Evolutionary conservation across 2,329 filamentous ascomycete species (phyloP).

Genomic region (Chaetomium olivaceum): DNA sequence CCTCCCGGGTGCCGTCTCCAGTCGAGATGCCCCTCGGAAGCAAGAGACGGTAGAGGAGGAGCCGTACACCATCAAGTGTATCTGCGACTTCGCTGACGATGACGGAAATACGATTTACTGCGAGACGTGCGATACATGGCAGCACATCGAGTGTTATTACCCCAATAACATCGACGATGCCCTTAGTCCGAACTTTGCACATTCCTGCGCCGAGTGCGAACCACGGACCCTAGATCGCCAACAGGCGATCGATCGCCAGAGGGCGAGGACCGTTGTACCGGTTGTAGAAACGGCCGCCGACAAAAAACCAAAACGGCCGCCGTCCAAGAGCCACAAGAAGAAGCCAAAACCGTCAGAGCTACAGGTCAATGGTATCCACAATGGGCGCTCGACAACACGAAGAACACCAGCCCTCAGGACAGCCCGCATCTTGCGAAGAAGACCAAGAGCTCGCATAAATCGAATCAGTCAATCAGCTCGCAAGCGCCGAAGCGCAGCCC

Average conservation of each 20-base stretch:
- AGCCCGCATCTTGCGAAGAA: slow-evolving; percentile 69
- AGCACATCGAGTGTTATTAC: slow-evolving; percentile 97
- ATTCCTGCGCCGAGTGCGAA: slow-evolving; percentile 87
- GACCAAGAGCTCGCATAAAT: slow-evolving; percentile 76
- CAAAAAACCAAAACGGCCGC: slow-evolving; percentile 71
- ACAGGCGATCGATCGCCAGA: slow-evolving; percentile 73
- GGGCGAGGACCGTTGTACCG: slow-evolving; percentile 53
- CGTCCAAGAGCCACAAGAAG: slow-evolving; percentile 84
- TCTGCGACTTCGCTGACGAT: slow-evolving; percentile 90
- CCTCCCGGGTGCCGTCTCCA: slow-evolving; percentile 42
- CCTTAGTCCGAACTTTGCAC: slow-evolving; percentile 69
- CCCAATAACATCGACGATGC: slow-evolving; percentile 69
- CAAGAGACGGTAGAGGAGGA: slow-evolving; percentile 69
- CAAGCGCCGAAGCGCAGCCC: slow-evolving; percentile 65
- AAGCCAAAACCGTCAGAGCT: slow-evolving; percentile 72
- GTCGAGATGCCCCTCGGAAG: slow-evolving; percentile 48
- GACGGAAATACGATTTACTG: slow-evolving; percentile 98
- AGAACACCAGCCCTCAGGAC: slow-evolving; percentile 47
- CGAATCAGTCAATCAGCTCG: slow-evolving; percentile 75
- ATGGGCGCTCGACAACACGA: slow-evolving; percentile 55
- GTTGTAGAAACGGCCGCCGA: slow-evolving; percentile 54
- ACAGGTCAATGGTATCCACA: slow-evolving; percentile 66
- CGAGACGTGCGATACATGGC: slow-evolving; percentile 95
- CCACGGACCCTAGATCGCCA: slow-evolving; percentile 73
- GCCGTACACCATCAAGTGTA: slow-evolving; percentile 96